phyloP scores from a whole-genome alignment of 805 yeast genomes.

The Cyberlindnera misumaiensis region DNA sequence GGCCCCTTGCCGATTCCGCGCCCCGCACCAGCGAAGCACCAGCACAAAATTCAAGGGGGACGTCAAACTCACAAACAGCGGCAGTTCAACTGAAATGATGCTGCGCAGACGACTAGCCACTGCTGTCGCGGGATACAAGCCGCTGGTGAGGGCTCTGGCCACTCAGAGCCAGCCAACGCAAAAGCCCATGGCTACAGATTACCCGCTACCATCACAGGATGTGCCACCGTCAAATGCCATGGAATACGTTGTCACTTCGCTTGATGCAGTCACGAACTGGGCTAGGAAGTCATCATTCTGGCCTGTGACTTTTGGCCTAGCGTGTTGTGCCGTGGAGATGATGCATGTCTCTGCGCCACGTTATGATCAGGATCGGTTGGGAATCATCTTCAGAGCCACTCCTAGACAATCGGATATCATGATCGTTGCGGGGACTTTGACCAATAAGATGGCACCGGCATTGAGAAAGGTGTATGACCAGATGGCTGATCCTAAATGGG shows the following conservation, averaged over 20 bases:
- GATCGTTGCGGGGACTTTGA: conserved; percentile 88
- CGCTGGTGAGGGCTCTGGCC: conserved; percentile 11
- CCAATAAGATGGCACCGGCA: conserved; percentile 92
- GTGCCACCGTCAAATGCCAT: conserved; percentile 47
- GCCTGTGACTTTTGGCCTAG: conserved; percentile 90
- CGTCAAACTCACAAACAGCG: neutral
- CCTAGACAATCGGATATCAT: conserved; percentile 90
- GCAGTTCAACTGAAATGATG: conserved; percentile 4
- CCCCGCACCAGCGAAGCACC: conserved; percentile 1
- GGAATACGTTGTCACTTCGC: conserved; percentile 76
- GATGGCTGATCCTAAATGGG: conserved; percentile 95
- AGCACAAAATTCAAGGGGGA: neutral
- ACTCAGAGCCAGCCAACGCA: conserved; percentile 15
- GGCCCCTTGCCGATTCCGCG: neutral
- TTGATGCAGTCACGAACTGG: conserved; percentile 84
- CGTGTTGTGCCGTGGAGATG: conserved; percentile 94
- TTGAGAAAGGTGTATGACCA: conserved; percentile 89
- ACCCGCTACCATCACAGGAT: conserved; percentile 16
- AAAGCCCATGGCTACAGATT: conserved; percentile 15
- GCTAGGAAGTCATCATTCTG: conserved; percentile 87
- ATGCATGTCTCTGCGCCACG: conserved; percentile 90
- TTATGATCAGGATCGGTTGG: conserved; percentile 87
- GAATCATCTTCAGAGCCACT: conserved; percentile 88
- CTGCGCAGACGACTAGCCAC: conserved; percentile 5
- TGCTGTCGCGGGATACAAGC: neutral